Percentiles rank a stretch among this genome's conserved stretches.
phyloP scores from a whole-genome alignment of 495 filamentous ascomycete genomes.

The Pseudotulostoma volvatum region DNA sequence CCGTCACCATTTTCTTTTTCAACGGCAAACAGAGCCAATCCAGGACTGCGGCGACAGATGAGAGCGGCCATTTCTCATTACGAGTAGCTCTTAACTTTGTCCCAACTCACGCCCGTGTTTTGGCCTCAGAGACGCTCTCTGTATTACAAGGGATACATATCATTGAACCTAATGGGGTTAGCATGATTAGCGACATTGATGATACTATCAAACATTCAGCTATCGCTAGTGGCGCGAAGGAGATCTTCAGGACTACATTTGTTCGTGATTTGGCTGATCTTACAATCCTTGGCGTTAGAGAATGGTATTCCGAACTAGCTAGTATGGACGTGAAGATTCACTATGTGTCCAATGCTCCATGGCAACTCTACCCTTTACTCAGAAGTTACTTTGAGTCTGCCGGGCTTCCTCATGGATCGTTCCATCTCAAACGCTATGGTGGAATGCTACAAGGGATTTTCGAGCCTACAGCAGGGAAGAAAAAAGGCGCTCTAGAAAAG shows the following conservation, averaged over 20 bases:
- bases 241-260: conserved; percentile 93
- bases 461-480: conserved; percentile 88
- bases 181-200: conserved; percentile 92
- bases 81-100: conserved; percentile 72
- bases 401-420: conserved; percentile 68
- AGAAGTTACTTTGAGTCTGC: conserved; percentile 65
- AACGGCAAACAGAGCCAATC: conserved; percentile 63
- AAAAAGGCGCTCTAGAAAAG: conserved; percentile 70
- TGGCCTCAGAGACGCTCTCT: conserved; percentile 76
- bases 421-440: conserved; percentile 88
- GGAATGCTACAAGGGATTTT: conserved; percentile 97
- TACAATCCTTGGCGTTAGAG: conserved; percentile 66
- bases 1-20: conserved; percentile 88
- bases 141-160: conserved; percentile 56
- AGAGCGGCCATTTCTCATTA: conserved; percentile 69
- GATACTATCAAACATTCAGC: conserved; percentile 96
- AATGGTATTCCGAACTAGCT: conserved; percentile 70
- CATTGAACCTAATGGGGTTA: conserved; percentile 67
- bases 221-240: conserved; percentile 66
- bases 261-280: conserved; percentile 69
- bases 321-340: conserved; percentile 71
- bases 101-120: conserved; percentile 71
- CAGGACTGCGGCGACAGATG: conserved; percentile 61
- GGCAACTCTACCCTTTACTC: conserved; percentile 86
- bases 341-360: conserved; percentile 88